A percentile compares a stretch with the other conserved stretches of the same genome.
Evolutionary conservation across 306 rosid genomes (phyloP).

Genomic region (Acacia confusa): DNA sequence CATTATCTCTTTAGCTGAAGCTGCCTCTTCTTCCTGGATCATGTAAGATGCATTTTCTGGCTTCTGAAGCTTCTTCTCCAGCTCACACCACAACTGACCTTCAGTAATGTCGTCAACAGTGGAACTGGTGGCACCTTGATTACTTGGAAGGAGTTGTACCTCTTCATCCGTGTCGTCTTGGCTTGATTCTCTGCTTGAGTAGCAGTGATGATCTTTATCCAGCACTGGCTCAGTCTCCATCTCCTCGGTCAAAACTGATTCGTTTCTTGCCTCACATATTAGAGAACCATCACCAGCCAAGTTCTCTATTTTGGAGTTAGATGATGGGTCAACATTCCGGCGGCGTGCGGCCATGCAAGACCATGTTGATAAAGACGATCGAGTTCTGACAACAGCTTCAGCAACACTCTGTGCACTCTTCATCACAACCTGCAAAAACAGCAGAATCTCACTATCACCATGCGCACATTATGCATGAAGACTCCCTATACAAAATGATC

Average conservation of each 20-base stretch:
- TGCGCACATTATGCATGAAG: not conserved
- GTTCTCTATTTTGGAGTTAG: slow-evolving; percentile 34
- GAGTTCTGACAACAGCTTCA: slow-evolving; percentile 66
- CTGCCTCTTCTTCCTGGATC: slow-evolving; percentile 56
- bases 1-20: slow-evolving; percentile 56
- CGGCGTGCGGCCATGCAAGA: slow-evolving; percentile 72
- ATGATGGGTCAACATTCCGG: slow-evolving; percentile 43
- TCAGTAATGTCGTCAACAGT: slow-evolving; percentile 44
- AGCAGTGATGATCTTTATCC: slow-evolving; percentile 38
- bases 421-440: slow-evolving; percentile 55
- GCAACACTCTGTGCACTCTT: slow-evolving; percentile 71
- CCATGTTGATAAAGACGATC: slow-evolving; percentile 63
- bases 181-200: slow-evolving; percentile 41
- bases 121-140: slow-evolving; percentile 31
- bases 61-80: slow-evolving; percentile 64
- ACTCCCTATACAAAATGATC: not conserved
- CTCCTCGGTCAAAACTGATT: slow-evolving; percentile 25
- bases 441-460: not conserved
- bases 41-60: slow-evolving; percentile 32
- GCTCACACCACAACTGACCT: slow-evolving; percentile 66
- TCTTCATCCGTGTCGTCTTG: slow-evolving; percentile 61
- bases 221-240: slow-evolving; percentile 17
- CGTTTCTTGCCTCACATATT: slow-evolving; percentile 36
- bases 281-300: slow-evolving; percentile 32
- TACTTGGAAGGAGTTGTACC: slow-evolving; percentile 39